Conservation (phyloP, 1,284 basidiomycete species). For the Hymenochaete sp. region DNA sequence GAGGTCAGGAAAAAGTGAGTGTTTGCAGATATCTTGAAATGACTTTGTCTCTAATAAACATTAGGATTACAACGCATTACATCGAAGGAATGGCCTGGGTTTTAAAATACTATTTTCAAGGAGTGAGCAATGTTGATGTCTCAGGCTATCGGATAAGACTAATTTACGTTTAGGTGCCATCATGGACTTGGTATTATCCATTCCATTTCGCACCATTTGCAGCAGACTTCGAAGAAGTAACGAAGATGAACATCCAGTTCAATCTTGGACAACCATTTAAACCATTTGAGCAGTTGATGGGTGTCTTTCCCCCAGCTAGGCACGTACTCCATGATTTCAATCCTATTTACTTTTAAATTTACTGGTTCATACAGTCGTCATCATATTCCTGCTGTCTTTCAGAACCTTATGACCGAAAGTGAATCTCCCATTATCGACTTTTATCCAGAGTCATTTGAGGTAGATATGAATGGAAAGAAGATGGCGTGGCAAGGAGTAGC, state of each 20-base stretch:
- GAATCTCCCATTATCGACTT: conserved; percentile 95
- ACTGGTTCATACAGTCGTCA: conserved; percentile 49
- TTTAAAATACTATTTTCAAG: conserved; percentile 96
- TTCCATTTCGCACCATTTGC: conserved; percentile 99
- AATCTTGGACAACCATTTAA: conserved; percentile 83
- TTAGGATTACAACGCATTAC: conserved; percentile 75
- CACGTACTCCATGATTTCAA: conserved; percentile 27
- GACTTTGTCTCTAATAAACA: conserved; percentile 19
- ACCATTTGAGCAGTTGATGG: conserved; percentile 97
- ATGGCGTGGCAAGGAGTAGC: conserved; percentile 99
- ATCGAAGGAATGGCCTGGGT: conserved; percentile 97
- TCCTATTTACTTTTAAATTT: conserved; percentile 2
- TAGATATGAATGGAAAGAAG: conserved; percentile 99
- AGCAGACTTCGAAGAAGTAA: conserved; percentile 83
- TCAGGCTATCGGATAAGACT: conserved; percentile 12
- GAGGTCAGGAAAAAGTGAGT: conserved; percentile 71
- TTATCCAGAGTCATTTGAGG: conserved; percentile 86
- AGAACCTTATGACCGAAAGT: conserved; percentile 79
- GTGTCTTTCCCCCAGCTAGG: conserved; percentile 94
- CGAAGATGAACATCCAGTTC: conserved; percentile 74
- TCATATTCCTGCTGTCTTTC: conserved; percentile 85
- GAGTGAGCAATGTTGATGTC: conserved; percentile 43
- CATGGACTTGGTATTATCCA: conserved; percentile 99
- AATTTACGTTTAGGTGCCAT: conserved; percentile 59
- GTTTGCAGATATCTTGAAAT: conserved; percentile 1